Base-by-base conservation (phyloP, 768 basidiomycete species). In the Suillus brevipes region DNA sequence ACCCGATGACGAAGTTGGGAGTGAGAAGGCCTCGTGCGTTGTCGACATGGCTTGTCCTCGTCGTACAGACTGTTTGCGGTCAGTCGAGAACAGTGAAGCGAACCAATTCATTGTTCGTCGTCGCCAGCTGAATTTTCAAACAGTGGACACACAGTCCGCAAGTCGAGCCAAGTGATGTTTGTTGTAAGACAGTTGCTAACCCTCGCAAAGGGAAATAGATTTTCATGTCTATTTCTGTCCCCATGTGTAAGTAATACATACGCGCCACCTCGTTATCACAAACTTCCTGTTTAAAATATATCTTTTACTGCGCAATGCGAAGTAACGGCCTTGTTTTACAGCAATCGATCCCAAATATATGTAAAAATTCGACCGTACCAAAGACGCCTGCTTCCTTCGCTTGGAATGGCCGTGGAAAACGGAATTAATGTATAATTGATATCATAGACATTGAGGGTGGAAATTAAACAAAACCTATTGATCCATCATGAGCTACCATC, bases 21-120 rank as follows among this genome's bases (percentile, higher is more conserved):
- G 82, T 58, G 91, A 90, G 78, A 96, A 96, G 67, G 95, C 94
- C 75, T 95, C 94, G 73, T 90, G 87, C 7, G 94, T 95, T 18
- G 87, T 87, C 38, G 85, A 86, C 68, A 95, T 85, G 36, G 90
- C 86, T 75, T 89, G 88, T 62, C 85, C 84, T 73, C 83, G 83
- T 64, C 87, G 79, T 40, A 81, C 71, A 66, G 81, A 82, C 71
- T 84, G 82, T 31, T 81, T 73, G 58, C 75, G 76, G 67, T 84
- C 82, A 61, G 82, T 73, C 25, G 84, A 81, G 77, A 92, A 92
- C 63, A 91, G 79, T 68, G 86, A 85, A 36, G 83, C 78, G 58
- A 92, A 78, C 91, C 91, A 92, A 78, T 87, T 86, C 91, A 92
- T 92, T 64, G 71, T 69, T 65, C 71, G 64, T 65, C 50, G 68